These are phyloP conservation scores for Osmozyma mogii DNA, from an alignment of 805 yeast species.

Conservation along the genomic window DNA sequence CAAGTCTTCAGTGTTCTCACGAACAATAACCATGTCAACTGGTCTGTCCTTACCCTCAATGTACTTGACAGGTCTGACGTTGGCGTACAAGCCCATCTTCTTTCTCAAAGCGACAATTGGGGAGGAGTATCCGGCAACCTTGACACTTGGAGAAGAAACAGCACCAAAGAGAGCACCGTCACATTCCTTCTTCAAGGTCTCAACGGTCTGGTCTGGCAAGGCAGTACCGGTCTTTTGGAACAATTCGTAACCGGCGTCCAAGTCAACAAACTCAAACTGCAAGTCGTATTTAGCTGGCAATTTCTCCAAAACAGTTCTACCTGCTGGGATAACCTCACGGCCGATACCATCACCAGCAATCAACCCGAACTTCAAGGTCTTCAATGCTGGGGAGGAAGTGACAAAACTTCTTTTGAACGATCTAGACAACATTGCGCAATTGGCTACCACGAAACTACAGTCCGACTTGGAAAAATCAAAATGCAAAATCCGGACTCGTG, in stretches of 20 bases:
- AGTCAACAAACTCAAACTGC: slow-evolving; percentile 75
- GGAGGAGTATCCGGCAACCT: slow-evolving; percentile 94
- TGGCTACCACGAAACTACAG: too few relatives aligned
- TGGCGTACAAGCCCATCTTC: slow-evolving; percentile 89
- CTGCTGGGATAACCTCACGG: slow-evolving; percentile 96
- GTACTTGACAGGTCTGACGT: slow-evolving; percentile 95
- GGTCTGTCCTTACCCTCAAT: slow-evolving; percentile 81
- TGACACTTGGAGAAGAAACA: slow-evolving; percentile 88
- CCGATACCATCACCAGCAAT: slow-evolving; percentile 99
- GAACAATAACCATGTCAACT: slow-evolving; percentile 94
- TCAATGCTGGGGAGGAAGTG: slow-evolving; percentile 22
- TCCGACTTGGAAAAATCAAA: too few relatives aligned
- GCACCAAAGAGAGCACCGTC: slow-evolving; percentile 98
- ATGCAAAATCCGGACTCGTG: too few relatives aligned
- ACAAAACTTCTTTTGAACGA: slow-evolving; percentile 23
- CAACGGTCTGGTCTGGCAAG: slow-evolving; percentile 86
- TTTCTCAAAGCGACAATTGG: slow-evolving; percentile 98
- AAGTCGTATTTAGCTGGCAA: slow-evolving; percentile 71
- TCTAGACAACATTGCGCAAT: slow-evolving; percentile 13
- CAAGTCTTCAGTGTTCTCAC: slow-evolving; percentile 97
- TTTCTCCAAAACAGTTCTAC: slow-evolving; percentile 76
- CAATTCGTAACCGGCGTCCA: slow-evolving; percentile 91
- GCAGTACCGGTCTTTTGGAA: slow-evolving; percentile 95
- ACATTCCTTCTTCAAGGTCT: slow-evolving; percentile 66
- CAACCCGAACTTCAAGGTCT: slow-evolving; percentile 45